Evolutionary conservation across 106 monocot species (phyloP).

Genomic region (Allium cepa): DNA sequence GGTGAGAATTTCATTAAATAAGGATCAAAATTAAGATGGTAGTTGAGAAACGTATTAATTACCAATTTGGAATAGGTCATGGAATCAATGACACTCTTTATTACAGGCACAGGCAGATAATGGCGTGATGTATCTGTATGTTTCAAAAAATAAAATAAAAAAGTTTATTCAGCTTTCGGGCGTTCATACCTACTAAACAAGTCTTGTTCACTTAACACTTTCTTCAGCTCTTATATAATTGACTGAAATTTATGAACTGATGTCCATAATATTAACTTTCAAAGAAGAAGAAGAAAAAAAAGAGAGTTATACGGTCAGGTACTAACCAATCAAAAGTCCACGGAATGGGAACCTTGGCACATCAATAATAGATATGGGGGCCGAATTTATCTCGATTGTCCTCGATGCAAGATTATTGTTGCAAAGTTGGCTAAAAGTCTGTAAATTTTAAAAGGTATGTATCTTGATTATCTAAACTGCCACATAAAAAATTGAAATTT

Average conservation of each 20-base stretch:
- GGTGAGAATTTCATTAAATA: not conserved
- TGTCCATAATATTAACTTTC: no score
- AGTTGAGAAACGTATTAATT: constrained; percentile 16
- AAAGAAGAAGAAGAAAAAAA: not conserved
- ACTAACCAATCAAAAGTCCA: constrained; percentile 86
- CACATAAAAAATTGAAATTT: constrained; percentile 1
- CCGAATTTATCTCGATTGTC: constrained; percentile 44
- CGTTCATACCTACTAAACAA: not conserved
- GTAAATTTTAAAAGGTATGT: constrained; percentile 8
- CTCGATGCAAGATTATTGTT: constrained; percentile 50
- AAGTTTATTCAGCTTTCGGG: not conserved
- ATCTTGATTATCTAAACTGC: not conserved
- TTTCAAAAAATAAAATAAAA: constrained; percentile 2
- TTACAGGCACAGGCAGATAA: constrained; percentile 56
- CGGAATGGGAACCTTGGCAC: constrained; percentile 79
- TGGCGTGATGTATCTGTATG: constrained; percentile 92
- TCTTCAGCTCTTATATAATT: no score
- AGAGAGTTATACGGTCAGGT: not conserved
- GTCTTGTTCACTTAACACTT: no score
- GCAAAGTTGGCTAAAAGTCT: constrained; percentile 96
- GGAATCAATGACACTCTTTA: constrained; percentile 87
- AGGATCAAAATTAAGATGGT: not conserved
- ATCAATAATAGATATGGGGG: constrained; percentile 74
- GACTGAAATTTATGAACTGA: no score
- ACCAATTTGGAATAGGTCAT: constrained; percentile 92